Evolutionary conservation across 129 eudicot species (phyloP), one percentile per base, ranked within the genome.

Genomic region (Daucus carota): DNA sequence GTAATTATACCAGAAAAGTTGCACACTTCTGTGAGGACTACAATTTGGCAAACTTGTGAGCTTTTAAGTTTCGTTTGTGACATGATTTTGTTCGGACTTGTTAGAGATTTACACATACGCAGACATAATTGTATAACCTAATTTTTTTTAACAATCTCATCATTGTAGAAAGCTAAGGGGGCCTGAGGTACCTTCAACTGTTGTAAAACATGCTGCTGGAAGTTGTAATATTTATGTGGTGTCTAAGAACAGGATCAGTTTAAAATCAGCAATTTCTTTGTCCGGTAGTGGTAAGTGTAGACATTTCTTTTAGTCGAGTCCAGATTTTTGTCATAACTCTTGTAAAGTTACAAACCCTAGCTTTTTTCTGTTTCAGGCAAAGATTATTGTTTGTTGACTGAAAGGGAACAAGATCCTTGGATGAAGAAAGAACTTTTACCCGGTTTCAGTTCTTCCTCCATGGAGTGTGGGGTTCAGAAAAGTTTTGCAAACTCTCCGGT

Each of bases 191-290:
- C 96, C 98, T 57, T 78, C 83, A 48, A 65, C 72, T 65, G 90
- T 94, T 48, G 85, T 91, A 44, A 89, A 86, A 75, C 74, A 73
- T 78, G 90, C 92, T 80, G 94, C 98, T 75, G 86, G 52, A 17
- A 82, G 76, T 36, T 94, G 97, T 77, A 81, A 83, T 70, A 69
- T 94, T 46, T 91, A 86, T 70, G 84, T 91, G 80, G 86, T 91
- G 26, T 85, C 92, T 32, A 87, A 76, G 80, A 68, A 84, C 76
- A 82, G 88, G 77, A 80, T 88, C 75, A 74, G 79, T 42, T 75
- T 85, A 10, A 85, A 82, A 79, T 83, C 90, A 42, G 86, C 81
- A 73, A 75, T 78, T 26, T 76, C 73, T 18, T 66, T 82, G 79
- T 73, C 73, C 66, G 57, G 74, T 43, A 11, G 42, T 47, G 87